These are phyloP conservation scores for Plasmopara viticola DNA, from an alignment of 352 stramenopile genomes.

Conservation along the genomic window DNA sequence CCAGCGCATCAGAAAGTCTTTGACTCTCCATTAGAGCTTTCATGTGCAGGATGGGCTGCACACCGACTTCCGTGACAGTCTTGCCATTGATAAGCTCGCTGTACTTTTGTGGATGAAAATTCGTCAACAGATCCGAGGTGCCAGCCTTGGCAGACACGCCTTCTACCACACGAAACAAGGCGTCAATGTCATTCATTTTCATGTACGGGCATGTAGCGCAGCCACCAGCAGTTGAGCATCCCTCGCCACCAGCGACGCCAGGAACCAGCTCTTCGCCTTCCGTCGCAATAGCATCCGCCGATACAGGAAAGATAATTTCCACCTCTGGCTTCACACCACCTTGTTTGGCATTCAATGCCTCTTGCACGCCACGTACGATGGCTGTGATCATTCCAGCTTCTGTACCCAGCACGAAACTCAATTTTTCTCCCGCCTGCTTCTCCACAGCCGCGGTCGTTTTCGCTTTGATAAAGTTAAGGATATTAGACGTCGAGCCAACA, in stretches of 20 bases:
- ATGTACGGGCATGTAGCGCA: constrained; percentile 98
- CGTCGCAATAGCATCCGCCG: constrained; percentile 86
- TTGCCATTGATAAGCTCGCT: constrained; percentile 85
- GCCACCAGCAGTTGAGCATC: constrained; percentile 93
- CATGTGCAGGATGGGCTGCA: constrained; percentile 97
- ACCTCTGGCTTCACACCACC: constrained; percentile 71
- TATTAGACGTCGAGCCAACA: constrained; percentile 95
- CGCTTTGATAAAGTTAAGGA: constrained; percentile 95
- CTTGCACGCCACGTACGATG: constrained; percentile 92
- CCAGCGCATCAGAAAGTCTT: constrained; percentile 75
- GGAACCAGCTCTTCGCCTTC: constrained; percentile 82
- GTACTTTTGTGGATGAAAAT: constrained; percentile 91
- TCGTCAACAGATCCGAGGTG: constrained; percentile 57
- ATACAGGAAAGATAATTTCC: constrained; percentile 97
- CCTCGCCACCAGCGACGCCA: constrained; percentile 90
- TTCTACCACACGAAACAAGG: constrained; percentile 89
- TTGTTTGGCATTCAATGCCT: constrained; percentile 44
- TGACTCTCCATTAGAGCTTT: constrained; percentile 91
- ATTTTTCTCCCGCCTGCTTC: constrained; percentile 51
- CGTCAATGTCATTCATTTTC: constrained; percentile 99
- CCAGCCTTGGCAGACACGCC: constrained; percentile 33
- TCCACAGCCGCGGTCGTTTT: constrained; percentile 88
- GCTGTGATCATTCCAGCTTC: constrained; percentile 98
- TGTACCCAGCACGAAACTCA: constrained; percentile 95
- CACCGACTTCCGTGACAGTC: constrained; percentile 88